Conservation (phyloP, 257 asterid genomes). For the Solanum stenotomum region DNA sequence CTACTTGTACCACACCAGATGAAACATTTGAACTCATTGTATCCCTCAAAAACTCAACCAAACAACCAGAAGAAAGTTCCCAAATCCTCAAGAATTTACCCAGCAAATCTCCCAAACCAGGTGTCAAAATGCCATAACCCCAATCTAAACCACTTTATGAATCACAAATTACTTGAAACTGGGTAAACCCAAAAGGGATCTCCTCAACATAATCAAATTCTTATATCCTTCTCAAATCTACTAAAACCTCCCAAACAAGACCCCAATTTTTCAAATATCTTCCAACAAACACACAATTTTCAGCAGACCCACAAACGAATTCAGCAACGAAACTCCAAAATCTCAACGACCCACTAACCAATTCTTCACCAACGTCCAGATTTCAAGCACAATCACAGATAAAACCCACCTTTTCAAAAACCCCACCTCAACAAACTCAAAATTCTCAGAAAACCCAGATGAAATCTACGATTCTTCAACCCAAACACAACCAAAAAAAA, state of each 20-base stretch:
- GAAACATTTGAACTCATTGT: conserved; percentile 41
- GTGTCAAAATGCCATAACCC: background rate
- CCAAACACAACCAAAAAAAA: background rate
- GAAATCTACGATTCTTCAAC: background rate
- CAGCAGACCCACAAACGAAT: background rate
- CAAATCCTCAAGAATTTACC: background rate
- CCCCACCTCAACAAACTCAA: background rate
- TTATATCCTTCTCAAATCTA: background rate
- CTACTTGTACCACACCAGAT: conserved; percentile 57
- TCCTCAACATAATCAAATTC: background rate
- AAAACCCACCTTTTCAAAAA: background rate
- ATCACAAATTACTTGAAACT: background rate
- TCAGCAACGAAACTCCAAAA: background rate
- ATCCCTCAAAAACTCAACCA: conserved; percentile 1
- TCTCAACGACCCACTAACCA: background rate
- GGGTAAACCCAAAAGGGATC: background rate
- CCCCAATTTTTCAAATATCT: background rate
- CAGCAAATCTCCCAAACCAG: background rate
- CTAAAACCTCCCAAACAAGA: background rate
- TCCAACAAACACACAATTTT: conserved; percentile 4
- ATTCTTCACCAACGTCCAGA: background rate
- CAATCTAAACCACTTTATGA: background rate
- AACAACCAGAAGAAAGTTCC: background rate
- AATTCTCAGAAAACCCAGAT: background rate
- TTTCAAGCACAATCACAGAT: background rate